These are phyloP conservation scores for Microcos paniculata DNA, from an alignment of 345 rosid genomes.

Conservation along the genomic window DNA sequence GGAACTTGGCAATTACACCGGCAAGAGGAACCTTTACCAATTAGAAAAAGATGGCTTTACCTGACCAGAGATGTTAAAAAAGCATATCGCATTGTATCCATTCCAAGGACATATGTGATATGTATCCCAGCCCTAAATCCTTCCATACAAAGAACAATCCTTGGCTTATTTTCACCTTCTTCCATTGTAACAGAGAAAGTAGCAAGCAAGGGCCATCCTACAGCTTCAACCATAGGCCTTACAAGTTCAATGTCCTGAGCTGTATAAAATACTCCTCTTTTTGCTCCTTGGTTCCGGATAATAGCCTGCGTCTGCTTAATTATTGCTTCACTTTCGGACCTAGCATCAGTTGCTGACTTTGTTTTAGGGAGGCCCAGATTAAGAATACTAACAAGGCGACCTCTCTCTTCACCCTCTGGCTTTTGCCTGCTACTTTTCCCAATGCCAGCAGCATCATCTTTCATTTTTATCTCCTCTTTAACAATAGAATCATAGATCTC, in stretches of 20 bases:
- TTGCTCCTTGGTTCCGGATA: slow-evolving; percentile 77
- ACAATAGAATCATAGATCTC: slow-evolving; percentile 96
- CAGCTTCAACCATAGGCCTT: slow-evolving; percentile 98
- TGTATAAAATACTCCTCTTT: slow-evolving; percentile 85
- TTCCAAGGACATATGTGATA: slow-evolving; percentile 86
- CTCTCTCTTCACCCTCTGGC: slow-evolving; percentile 89
- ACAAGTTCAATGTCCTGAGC: slow-evolving; percentile 72
- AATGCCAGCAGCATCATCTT: slow-evolving; percentile 62
- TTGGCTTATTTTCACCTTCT: slow-evolving; percentile 95
- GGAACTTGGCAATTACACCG: neutral
- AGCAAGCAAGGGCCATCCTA: slow-evolving; percentile 98
- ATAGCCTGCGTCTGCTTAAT: slow-evolving; percentile 93
- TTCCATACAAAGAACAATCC: slow-evolving; percentile 92
- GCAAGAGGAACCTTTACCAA: neutral
- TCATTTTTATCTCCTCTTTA: slow-evolving; percentile 91
- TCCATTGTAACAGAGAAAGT: slow-evolving; percentile 98
- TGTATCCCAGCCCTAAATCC: slow-evolving; percentile 98
- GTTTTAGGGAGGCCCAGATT: slow-evolving; percentile 86
- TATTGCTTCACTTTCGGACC: slow-evolving; percentile 83
- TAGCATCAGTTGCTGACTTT: slow-evolving; percentile 65
- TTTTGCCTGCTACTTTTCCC: slow-evolving; percentile 62
- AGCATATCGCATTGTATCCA: slow-evolving; percentile 99
- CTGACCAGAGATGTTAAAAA: slow-evolving; percentile 95
- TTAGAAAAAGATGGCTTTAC: slow-evolving; percentile 35
- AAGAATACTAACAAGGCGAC: slow-evolving; percentile 80